A percentile compares a stretch with the other conserved stretches of the same genome.
Conservation (phyloP, 2,329 filamentous ascomycete genomes). For the Colletotrichum eremochloae region DNA sequence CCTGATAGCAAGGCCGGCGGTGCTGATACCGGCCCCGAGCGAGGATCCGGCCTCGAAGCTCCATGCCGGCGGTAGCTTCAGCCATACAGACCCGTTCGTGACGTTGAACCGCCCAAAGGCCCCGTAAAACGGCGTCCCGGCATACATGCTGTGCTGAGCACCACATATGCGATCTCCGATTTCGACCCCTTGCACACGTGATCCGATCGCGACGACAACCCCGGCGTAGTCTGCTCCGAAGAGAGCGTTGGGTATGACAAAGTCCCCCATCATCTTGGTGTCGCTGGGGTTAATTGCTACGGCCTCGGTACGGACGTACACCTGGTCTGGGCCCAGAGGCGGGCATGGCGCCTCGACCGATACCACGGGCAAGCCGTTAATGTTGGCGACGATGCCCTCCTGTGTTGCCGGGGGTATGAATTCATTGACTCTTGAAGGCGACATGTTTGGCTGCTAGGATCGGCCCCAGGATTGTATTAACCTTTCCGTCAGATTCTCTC, state of each 20-base stretch:
- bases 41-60: constrained; percentile 61
- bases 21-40: constrained; percentile 55
- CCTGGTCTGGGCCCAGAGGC: background rate
- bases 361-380: background rate
- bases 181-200: constrained; percentile 44
- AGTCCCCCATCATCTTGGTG: constrained; percentile 45
- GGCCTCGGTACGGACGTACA: constrained; percentile 22
- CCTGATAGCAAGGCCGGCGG: constrained; percentile 60
- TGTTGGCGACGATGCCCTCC: background rate
- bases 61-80: constrained; percentile 55
- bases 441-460: background rate
- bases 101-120: background rate
- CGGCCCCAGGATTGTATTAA: no score
- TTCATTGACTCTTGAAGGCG: background rate
- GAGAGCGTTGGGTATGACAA: constrained; percentile 5
- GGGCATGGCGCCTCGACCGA: background rate
- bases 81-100: background rate
- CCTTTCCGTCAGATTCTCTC: no score
- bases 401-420: background rate
- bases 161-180: background rate
- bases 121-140: background rate
- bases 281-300: constrained; percentile 50
- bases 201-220: constrained; percentile 19
- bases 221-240: constrained; percentile 51
- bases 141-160: background rate